Evolutionary conservation across 2,329 filamentous ascomycete genomes (phyloP), one percentile per base, ranked within the genome.

Genomic region (Fusarium sp.): DNA sequence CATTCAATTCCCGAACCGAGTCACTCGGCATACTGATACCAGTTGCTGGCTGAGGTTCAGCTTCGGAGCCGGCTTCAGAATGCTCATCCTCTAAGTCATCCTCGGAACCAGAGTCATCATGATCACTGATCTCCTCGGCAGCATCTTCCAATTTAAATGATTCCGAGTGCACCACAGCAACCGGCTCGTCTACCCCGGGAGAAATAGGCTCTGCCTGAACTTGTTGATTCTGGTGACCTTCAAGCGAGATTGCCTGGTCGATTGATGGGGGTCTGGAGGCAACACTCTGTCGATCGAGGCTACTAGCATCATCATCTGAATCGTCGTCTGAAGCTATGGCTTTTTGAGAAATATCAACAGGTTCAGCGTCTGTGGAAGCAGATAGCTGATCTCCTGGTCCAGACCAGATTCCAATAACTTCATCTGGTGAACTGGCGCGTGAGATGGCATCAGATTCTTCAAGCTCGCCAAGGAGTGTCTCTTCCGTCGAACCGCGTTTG

Each of bases 351-450:
- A 45, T 15, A 50, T 45, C 33, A 31, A 25, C 22, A 39, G 56
- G 29, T n/a, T 41, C 31, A 31, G 20, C 22, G 20, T 52, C 27
- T 20, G 22, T 41, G 36, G 47, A 50, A 36, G 56, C 54, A 25
- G 39, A 62, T 63, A n/a, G 38, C 14, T 18, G 42, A 31, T 53
- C 17, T 25, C 22, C 46, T 13, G 46, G n/a, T 52, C 29, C 46
- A 29, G 47, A 49, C 20, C 35, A 14, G 29, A 27, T 45, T 8
- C 31, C 55, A 25, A 39, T 14, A 44, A 27, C 33, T 38, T 35
- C 39, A 20, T 64, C 68, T 35, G 41, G 33, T 41, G 68, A 71
- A 31, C 56, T 68, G 20, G 11, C 29, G 39, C 49, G 35, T 27
- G 56, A 58, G 22, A 49, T 18, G 52, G 29, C 18, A 33, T 58